phyloP scores from a whole-genome alignment of 1,284 basidiomycete genomes.

The Agaricales sp. region DNA sequence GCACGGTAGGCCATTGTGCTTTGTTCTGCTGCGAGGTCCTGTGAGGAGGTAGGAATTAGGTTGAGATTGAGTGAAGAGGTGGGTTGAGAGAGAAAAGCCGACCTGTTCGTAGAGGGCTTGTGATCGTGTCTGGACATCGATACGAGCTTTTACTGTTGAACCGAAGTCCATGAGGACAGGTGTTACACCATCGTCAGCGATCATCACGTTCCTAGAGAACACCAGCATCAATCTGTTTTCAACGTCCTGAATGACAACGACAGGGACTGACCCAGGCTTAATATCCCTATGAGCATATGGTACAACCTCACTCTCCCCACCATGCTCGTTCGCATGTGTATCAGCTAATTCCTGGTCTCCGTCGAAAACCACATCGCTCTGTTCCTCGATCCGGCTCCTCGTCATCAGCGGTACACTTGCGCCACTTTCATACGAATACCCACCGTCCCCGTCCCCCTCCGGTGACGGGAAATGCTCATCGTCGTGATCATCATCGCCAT shows the following conservation, averaged over 20 bases:
- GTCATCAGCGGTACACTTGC: slow-evolving; percentile 39
- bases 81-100: slow-evolving; percentile 4
- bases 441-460: slow-evolving; percentile 59
- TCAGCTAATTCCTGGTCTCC: slow-evolving; percentile 59
- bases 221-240: slow-evolving; percentile 3
- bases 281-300: slow-evolving; percentile 97
- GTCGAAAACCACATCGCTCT: slow-evolving; percentile 62
- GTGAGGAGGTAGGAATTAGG: not conserved
- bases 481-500: slow-evolving; percentile 21
- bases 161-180: slow-evolving; percentile 99
- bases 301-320: slow-evolving; percentile 37
- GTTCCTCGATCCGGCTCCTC: slow-evolving; percentile 36
- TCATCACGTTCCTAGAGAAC: slow-evolving; percentile 82
- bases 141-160: slow-evolving; percentile 73
- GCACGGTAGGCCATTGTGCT: slow-evolving; percentile 95
- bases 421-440: slow-evolving; percentile 57
- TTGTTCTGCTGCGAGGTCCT: slow-evolving; percentile 92
- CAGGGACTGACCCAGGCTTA: slow-evolving; percentile 76
- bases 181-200: slow-evolving; percentile 77
- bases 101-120: slow-evolving; percentile 85
- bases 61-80: not conserved
- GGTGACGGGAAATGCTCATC: slow-evolving; percentile 62
- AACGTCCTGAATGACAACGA: not conserved
- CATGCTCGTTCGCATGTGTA: slow-evolving; percentile 21
- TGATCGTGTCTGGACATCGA: slow-evolving; percentile 70